Percentiles rank a stretch among this genome's conserved stretches.
Conservation (phyloP, 208 protist genomes). For the Crithidia bombi region DNA sequence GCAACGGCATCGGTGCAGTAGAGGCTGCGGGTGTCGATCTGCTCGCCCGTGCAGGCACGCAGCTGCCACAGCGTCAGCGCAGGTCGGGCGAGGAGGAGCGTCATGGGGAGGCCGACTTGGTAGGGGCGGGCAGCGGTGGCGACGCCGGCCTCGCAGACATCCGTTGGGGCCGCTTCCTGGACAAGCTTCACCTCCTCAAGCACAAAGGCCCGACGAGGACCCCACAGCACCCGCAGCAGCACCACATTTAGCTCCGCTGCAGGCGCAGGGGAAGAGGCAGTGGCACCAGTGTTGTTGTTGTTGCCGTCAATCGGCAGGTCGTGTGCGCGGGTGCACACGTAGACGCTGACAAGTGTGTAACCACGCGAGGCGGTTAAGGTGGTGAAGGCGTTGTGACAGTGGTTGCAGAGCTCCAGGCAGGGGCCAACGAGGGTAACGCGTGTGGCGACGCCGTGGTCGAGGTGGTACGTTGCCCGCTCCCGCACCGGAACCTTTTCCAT, state of each 20-base stretch:
- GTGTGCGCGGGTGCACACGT: slow-evolving; percentile 45
- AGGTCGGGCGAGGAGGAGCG: slow-evolving; percentile 47
- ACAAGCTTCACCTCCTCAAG: slow-evolving; percentile 41
- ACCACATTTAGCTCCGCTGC: slow-evolving; percentile 54
- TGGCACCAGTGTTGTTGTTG: slow-evolving; percentile 10
- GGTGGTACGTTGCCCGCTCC: slow-evolving; percentile 34
- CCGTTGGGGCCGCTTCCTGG: slow-evolving; percentile 38
- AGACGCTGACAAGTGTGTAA: slow-evolving; percentile 39
- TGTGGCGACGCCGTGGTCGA: slow-evolving; percentile 54
- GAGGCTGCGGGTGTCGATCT: slow-evolving; percentile 39
- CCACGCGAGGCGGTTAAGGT: background rate
- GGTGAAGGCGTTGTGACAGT: slow-evolving; percentile 45
- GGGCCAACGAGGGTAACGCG: slow-evolving; percentile 54
- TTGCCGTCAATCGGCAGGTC: slow-evolving; percentile 12
- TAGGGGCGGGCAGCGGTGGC: slow-evolving; percentile 38
- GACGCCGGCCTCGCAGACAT: slow-evolving; percentile 58
- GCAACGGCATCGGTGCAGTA: too few relatives aligned
- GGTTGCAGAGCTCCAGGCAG: slow-evolving; percentile 64
- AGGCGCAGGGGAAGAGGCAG: too few relatives aligned
- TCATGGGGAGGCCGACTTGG: slow-evolving; percentile 24
- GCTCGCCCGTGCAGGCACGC: slow-evolving; percentile 46
- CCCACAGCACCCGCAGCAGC: slow-evolving; percentile 45
- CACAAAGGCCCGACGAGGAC: slow-evolving; percentile 40
- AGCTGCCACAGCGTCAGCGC: slow-evolving; percentile 47
- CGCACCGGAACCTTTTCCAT: slow-evolving; percentile 12